These are phyloP conservation scores for Calophaca sinica DNA, from an alignment of 306 rosid species.

Conservation along the genomic window DNA sequence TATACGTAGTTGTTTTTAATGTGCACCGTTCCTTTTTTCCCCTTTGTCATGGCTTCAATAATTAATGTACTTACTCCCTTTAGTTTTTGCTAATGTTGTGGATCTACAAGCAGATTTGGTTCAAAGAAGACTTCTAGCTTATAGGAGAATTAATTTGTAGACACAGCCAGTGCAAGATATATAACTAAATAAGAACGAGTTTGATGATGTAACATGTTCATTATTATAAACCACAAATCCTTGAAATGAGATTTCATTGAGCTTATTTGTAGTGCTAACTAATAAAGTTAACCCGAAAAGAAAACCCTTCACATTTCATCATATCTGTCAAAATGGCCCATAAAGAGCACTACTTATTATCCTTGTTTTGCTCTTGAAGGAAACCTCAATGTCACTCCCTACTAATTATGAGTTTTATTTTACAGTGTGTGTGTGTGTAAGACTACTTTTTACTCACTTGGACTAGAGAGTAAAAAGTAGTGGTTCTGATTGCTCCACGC, in stretches of 20 bases:
- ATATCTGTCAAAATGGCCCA: not conserved
- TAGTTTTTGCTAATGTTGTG: constrained; percentile 29
- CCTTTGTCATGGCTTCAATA: constrained; percentile 41
- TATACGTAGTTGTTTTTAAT: constrained; percentile 27
- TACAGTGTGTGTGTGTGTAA: not conserved
- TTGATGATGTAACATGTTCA: not conserved
- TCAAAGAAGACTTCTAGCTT: not conserved
- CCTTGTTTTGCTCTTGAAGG: constrained; percentile 39
- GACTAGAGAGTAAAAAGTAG: constrained; percentile 31
- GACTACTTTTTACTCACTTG: constrained; percentile 38
- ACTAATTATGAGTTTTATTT: constrained; percentile 39
- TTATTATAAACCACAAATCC: not conserved
- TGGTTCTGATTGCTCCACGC: constrained; percentile 36
- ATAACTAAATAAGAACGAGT: not conserved
- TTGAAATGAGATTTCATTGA: not conserved
- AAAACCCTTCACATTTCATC: constrained; percentile 18
- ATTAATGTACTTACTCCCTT: constrained; percentile 42
- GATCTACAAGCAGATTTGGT: constrained; percentile 32
- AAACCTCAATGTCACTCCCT: constrained; percentile 42
- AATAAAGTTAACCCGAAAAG: not conserved
- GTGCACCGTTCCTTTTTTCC: constrained; percentile 43
- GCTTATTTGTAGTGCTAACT: constrained; percentile 9
- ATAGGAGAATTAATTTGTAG: constrained; percentile 25
- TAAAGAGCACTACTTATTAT: not conserved
- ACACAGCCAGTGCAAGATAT: not conserved